These are phyloP conservation scores for Sporobolomyces pararoseus DNA, from an alignment of 768 basidiomycete genomes.

Conservation along the genomic window DNA sequence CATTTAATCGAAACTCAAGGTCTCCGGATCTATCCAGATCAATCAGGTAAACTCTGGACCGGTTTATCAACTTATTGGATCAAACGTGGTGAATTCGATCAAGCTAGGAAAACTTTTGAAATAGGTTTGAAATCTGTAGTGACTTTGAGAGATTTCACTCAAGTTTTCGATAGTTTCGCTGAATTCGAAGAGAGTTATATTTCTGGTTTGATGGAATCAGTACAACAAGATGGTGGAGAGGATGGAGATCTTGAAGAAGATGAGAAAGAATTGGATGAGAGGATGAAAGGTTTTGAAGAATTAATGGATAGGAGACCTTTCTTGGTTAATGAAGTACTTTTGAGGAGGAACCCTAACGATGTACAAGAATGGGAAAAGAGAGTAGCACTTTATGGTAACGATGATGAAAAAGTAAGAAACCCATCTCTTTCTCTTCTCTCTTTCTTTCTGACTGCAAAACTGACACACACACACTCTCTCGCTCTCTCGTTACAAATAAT, in stretches of 20 bases:
- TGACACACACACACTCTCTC: too few species aligned
- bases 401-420: constrained; percentile 76
- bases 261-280: constrained; percentile 77
- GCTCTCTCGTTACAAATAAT: neutral
- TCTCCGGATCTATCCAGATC: constrained; percentile 84
- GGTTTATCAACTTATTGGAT: constrained; percentile 98
- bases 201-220: constrained; percentile 77
- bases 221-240: constrained; percentile 55
- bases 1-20: constrained; percentile 79
- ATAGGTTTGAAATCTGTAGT: constrained; percentile 74
- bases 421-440: neutral
- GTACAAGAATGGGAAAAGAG: constrained; percentile 99
- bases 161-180: constrained; percentile 93
- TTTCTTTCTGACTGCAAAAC: neutral
- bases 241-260: constrained; percentile 68
- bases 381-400: constrained; percentile 75
- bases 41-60: constrained; percentile 92
- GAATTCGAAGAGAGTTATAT: constrained; percentile 89
- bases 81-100: constrained; percentile 88
- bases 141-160: constrained; percentile 93
- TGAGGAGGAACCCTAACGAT: constrained; percentile 91
- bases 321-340: constrained; percentile 88
- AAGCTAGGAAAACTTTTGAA: constrained; percentile 64
- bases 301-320: constrained; percentile 93
- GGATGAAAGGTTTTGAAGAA: constrained; percentile 89